Base-by-base conservation (phyloP, 2,329 filamentous ascomycete genomes). In the Westerdykella ornata region DNA sequence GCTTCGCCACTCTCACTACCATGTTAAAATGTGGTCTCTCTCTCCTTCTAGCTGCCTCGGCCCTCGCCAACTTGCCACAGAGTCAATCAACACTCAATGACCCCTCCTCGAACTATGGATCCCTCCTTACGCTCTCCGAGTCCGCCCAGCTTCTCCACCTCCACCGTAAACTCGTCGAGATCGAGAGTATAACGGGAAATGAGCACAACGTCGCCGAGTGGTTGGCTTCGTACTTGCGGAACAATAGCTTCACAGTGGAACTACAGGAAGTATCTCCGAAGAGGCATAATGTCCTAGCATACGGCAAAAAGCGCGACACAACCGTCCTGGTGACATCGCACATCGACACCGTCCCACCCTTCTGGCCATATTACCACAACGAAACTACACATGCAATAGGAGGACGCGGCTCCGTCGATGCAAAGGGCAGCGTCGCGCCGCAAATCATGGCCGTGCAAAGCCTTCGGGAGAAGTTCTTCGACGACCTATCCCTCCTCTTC, bases 221-320 rank as follows among this genome's bases (percentile, higher is more conserved):
- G 67, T 74, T 95, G 4, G 72, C 77, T 28, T 68, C 75, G 1
- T 87, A 86, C 56, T 77, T 95, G 5, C 63, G 72, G 43, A 59
- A 66, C 3, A 72, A 75, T 45, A 73, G 77, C 51, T 84, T 82
- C 64, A 78, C 72, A 0, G 80, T 84, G 22, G 74, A 83, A 52
- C 75, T 72, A 43, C 81, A 84, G 54, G 59, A 71, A 60, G 60
- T 69, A 39, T 63, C 68, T 41, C 49, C 68, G 30, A 60, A 66
- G 22, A 75, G 84, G 32, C 88, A 83, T 71, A 95, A 95, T 56
- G 72, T 95, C 37, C 71, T 89, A 31, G 88, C 88, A 2, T 88
- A 77, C 45, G 66, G 71, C 2, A 61, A 66, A 35, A 64, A 67
- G 13, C 70, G 73, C 29, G 68, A 73, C 8, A 76, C 81, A 1